Base-by-base conservation (phyloP, 202 grass and related monocot species). In the Bolboschoenoplectus hybrid region DNA sequence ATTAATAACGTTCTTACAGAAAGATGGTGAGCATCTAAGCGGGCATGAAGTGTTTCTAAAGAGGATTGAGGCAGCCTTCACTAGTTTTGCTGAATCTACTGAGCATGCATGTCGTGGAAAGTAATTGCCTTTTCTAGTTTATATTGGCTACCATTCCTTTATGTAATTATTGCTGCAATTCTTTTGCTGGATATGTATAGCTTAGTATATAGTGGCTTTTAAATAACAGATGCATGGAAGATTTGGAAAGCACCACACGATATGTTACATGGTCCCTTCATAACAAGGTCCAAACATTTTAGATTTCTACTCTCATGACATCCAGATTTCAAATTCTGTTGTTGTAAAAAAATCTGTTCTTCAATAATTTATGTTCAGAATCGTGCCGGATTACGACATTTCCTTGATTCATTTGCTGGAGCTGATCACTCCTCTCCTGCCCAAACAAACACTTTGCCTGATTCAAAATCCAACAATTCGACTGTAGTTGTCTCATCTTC, bases 221-320 rank as follows among this genome's bases (percentile, higher is more conserved):
- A 34, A 67, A 82, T 50, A 46, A 81, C 88, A 98, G 95, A 84
- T 95, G 93, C 79, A 92, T 95, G 95, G 95, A 98, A 85, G 95
- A 98, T 92, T 86, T 95, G 81, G 88, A 88, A 86, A 95, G 95
- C 90, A 98, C 91, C 46, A 98, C 95, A 43, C 88, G 93, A 52
- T 98, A 93, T 92, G 95, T 95, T 68, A 95, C 95, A 84, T 97
- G 95, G 95, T 98, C 93, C 63, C 93, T 98, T 80, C 95, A 98
- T 56, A 95, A 95, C 90, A 98, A 98, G 86, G 95, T 95, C 39
- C 63, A 10, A 10, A 34, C 81, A 81, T 76, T 74, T 88, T 62
- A 56, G 43, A 35, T 16, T 73, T 58, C 46, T 47, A 78, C 35
- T 76, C 58, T 26, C 45, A 55, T 74, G 62, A 14, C 35, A 80